Evolutionary conservation across 768 basidiomycete genomes (phyloP).

Genomic region (Clathrus columnatus): DNA sequence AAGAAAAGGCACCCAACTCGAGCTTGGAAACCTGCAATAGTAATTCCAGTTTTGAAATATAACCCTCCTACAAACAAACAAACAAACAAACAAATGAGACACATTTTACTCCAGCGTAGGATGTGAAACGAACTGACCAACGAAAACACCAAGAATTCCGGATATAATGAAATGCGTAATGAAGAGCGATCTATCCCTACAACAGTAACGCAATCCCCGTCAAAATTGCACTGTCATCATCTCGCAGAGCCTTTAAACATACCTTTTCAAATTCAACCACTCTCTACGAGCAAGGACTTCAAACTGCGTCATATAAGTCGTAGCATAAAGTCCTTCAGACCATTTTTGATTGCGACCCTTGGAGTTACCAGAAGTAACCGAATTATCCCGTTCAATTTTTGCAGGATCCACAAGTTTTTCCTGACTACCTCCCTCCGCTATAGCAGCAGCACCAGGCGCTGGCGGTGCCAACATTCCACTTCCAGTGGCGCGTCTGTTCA

Average conservation of each 20-base stretch:
- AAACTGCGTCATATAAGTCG: slow-evolving; percentile 86
- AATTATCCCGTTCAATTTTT: slow-evolving; percentile 1
- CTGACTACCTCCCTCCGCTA: neutral
- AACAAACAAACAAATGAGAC: neutral
- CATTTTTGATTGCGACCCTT: slow-evolving; percentile 3
- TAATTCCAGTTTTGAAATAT: slow-evolving; percentile 70
- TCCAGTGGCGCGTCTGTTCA: slow-evolving; percentile 3
- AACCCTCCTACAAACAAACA: slow-evolving; percentile 51
- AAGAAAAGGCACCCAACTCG: slow-evolving; percentile 94
- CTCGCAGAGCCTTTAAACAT: slow-evolving; percentile 11
- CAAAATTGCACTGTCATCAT: neutral
- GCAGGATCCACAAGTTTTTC: slow-evolving; percentile 13
- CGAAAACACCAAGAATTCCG: slow-evolving; percentile 73
- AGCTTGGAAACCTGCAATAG: slow-evolving; percentile 90
- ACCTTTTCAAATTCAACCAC: slow-evolving; percentile 74
- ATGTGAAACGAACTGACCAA: slow-evolving; percentile 39
- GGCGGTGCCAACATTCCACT: slow-evolving; percentile 3
- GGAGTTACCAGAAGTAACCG: neutral
- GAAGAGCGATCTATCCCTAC: slow-evolving; percentile 77
- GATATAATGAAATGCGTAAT: slow-evolving; percentile 68
- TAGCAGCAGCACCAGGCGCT: slow-evolving; percentile 11
- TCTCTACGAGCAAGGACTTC: slow-evolving; percentile 76
- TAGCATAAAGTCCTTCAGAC: slow-evolving; percentile 37
- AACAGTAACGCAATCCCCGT: neutral
- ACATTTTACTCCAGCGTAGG: neutral